Base-by-base conservation (phyloP, 352 stramenopile species). In the Phytophthora niederhauseri region DNA sequence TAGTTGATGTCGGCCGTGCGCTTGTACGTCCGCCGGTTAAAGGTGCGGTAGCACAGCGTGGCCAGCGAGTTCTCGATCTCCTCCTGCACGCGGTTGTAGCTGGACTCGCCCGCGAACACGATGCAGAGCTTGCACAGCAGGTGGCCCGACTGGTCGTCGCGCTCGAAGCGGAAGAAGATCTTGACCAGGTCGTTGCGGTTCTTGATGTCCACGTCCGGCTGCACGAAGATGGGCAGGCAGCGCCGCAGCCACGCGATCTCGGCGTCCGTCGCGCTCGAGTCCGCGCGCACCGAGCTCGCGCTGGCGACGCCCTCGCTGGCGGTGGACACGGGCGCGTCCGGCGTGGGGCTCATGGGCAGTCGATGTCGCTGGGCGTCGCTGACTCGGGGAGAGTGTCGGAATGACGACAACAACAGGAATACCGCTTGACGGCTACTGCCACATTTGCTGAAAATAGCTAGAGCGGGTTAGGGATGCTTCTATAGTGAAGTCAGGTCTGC, bases 1-100 rank as follows among this genome's bases (percentile, higher is more conserved):
- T 94, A 94, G 73, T 96, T 94, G 72, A 96, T 96, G 70, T 96
- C 89, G 17, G 89, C 89, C 52, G 89, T 96, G 63, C 89, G 85
- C 76, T 95, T 93, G 78, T 94, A 94, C 8, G 85, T 93, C 41
- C 81, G 76, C 53, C 89, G 87, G 61, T 94, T 96, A 72, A 93
- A 96, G 19, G 87, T 92, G 68, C 89, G 85, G 65, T 95, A 95
- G 45, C 85, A 81, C 17, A 94, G 61, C 64, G 89, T 96, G 28
- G 86, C 89, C 48, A 94, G 60, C 36, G 70, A 75, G 73, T 96
- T 96, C 73, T 94, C 80, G n/a, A 81, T 66, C 53, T 85, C 72
- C 50, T 90, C 81, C 38, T 85, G 76, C 28, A 84, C 59, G 73
- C 85, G 84, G 57, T 96, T 96, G 80, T 95, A 95, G 67, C 85